Conservation (phyloP, 108 stramenopile species). For the Fragilaria crotonensis region DNA sequence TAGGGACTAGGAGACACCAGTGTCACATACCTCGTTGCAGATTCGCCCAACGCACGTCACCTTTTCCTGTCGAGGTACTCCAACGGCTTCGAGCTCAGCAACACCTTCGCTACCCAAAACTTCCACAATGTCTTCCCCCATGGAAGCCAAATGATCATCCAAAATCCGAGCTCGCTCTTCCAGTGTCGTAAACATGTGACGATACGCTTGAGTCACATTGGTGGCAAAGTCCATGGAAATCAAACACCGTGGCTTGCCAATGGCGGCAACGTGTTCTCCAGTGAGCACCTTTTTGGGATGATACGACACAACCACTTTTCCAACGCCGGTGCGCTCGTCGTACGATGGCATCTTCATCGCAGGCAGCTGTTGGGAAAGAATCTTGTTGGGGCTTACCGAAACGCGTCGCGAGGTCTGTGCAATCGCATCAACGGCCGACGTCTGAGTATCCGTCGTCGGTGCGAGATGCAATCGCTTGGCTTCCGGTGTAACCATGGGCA, state of each 20-base stretch:
- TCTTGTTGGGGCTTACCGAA: too few species aligned
- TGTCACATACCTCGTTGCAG: conserved; percentile 66
- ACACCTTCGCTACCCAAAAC: conserved; percentile 10
- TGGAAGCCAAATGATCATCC: conserved; percentile 57
- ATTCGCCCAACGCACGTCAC: conserved; percentile 87
- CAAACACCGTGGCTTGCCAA: conserved; percentile 11
- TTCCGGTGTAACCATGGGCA: conserved; percentile 34
- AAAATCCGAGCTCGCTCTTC: conserved; percentile 70
- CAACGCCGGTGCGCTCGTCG: conserved; percentile 40
- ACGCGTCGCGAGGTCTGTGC: conserved; percentile 3
- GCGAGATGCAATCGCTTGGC: conserved; percentile 21
- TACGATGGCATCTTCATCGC: conserved; percentile 27
- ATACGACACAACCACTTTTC: conserved; percentile 35
- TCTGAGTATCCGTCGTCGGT: background rate
- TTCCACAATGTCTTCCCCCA: conserved; percentile 49
- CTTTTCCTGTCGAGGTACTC: conserved; percentile 79
- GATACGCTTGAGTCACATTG: conserved; percentile 43
- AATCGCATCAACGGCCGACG: conserved; percentile 9
- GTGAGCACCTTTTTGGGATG: conserved; percentile 23
- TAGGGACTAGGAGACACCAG: background rate
- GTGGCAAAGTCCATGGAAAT: conserved; percentile 15
- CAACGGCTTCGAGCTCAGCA: conserved; percentile 70
- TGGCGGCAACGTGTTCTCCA: background rate
- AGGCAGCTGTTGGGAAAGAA: background rate
- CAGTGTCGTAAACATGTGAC: conserved; percentile 92